phyloP scores from a whole-genome alignment of 208 protist genomes.

The Strigomonas culicis region DNA sequence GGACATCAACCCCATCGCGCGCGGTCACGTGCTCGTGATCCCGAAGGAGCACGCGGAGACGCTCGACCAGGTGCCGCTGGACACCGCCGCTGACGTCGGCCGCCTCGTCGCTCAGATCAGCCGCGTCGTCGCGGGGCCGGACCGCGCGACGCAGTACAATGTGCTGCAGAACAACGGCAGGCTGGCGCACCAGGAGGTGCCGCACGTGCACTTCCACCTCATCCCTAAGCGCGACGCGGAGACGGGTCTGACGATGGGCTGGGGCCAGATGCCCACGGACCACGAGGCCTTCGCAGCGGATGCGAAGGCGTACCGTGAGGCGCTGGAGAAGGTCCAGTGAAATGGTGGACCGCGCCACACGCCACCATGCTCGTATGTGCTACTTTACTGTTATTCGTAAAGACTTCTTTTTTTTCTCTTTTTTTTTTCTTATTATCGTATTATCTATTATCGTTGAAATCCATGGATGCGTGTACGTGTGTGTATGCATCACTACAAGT shows the following conservation, averaged over 20 bases:
- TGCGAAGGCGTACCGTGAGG: constrained; percentile 53
- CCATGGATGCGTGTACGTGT: neutral
- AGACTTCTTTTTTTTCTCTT: neutral
- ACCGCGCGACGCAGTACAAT: constrained; percentile 82
- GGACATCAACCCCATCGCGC: constrained; percentile 84
- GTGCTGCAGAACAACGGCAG: constrained; percentile 92
- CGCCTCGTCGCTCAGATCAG: constrained; percentile 46
- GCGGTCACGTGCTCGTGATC: constrained; percentile 82
- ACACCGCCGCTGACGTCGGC: constrained; percentile 68
- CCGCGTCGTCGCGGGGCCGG: constrained; percentile 58
- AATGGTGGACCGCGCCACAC: neutral
- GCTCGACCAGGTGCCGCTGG: constrained; percentile 73
- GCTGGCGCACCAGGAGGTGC: constrained; percentile 90
- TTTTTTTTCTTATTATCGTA: constrained; percentile 12
- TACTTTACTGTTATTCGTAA: neutral
- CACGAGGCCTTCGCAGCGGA: constrained; percentile 57
- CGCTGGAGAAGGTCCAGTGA: constrained; percentile 50
- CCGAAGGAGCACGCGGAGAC: constrained; percentile 75
- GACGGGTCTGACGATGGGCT: constrained; percentile 65
- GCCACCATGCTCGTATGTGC: neutral
- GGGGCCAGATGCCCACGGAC: constrained; percentile 60
- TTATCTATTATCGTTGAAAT: neutral
- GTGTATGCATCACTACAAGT: too few species aligned
- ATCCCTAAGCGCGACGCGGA: constrained; percentile 78
- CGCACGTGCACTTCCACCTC: constrained; percentile 94